phyloP scores from a whole-genome alignment of 148 eudicot species.

The Dysphania ambrosioides region DNA sequence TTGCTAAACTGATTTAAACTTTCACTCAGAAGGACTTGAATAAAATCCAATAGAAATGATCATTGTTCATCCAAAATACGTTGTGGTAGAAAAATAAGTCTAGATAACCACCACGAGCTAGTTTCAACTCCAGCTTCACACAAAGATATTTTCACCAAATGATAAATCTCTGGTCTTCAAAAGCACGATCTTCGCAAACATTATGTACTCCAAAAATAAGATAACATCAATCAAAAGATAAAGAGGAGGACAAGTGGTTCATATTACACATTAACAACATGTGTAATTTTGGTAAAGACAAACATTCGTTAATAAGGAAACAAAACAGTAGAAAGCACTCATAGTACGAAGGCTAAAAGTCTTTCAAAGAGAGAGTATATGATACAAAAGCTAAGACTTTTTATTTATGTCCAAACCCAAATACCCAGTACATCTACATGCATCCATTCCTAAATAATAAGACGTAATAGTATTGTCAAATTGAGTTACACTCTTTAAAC shows the following conservation, averaged over 20 bases:
- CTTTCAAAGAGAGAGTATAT: too few species aligned
- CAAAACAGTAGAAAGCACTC: background rate
- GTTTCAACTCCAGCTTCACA: constrained; percentile 46
- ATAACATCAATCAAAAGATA: constrained; percentile 3
- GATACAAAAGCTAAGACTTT: too few species aligned
- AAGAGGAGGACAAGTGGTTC: background rate
- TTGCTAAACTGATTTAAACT: constrained; percentile 49
- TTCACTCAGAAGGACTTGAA: constrained; percentile 65
- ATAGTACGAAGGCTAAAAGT: too few species aligned
- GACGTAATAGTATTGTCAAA: too few species aligned
- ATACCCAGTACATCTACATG: too few species aligned
- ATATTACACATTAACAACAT: background rate
- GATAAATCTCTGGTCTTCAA: constrained; percentile 55
- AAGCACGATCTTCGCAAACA: constrained; percentile 79
- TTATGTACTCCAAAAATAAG: constrained; percentile 49
- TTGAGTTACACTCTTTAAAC: too few species aligned
- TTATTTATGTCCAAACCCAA: too few species aligned
- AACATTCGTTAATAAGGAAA: background rate
- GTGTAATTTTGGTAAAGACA: background rate
- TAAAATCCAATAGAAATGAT: constrained; percentile 61
- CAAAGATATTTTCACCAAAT: constrained; percentile 34
- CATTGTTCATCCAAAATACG: constrained; percentile 68
- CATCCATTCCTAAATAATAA: too few species aligned
- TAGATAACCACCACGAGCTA: constrained; percentile 80
- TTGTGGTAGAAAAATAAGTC: constrained; percentile 71